Evolutionary conservation across 805 yeast species (phyloP).

Genomic region (Wickerhamomyces alni): DNA sequence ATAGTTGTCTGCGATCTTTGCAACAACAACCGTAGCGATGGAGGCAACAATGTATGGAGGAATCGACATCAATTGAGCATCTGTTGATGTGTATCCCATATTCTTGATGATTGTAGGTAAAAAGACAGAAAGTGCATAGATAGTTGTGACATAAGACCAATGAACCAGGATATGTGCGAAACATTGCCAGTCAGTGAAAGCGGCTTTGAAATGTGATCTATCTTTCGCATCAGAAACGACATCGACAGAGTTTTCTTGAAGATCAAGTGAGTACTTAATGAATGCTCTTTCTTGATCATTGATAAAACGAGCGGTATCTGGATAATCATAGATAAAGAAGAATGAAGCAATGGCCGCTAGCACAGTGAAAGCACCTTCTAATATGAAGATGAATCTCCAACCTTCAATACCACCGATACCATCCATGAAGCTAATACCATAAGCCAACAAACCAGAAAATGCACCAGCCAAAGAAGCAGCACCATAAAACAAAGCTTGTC

Average conservation of each 20-base stretch:
- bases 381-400: constrained; percentile 40
- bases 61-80: constrained; percentile 36
- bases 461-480: constrained; percentile 41
- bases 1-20: constrained; percentile 22
- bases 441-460: constrained; percentile 37
- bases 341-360: constrained; percentile 32
- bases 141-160: constrained; percentile 27
- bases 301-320: constrained; percentile 38
- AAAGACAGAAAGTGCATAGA: constrained; percentile 33
- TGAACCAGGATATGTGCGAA: constrained; percentile 24
- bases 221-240: constrained; percentile 12
- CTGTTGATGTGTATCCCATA: constrained; percentile 33
- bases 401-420: constrained; percentile 32
- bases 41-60: constrained; percentile 35
- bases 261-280: constrained; percentile 17
- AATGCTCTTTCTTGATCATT: constrained; percentile 28
- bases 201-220: constrained; percentile 14
- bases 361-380: constrained; percentile 33
- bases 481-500: constrained; percentile 33
- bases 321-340: constrained; percentile 36
- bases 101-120: constrained; percentile 35
- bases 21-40: constrained; percentile 21
- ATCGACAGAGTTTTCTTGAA: constrained; percentile 7
- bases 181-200: constrained; percentile 26
- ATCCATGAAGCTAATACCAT: constrained; percentile 27